Conservation (phyloP, 2,329 filamentous ascomycete species). For the Cladorrhinum sp. region DNA sequence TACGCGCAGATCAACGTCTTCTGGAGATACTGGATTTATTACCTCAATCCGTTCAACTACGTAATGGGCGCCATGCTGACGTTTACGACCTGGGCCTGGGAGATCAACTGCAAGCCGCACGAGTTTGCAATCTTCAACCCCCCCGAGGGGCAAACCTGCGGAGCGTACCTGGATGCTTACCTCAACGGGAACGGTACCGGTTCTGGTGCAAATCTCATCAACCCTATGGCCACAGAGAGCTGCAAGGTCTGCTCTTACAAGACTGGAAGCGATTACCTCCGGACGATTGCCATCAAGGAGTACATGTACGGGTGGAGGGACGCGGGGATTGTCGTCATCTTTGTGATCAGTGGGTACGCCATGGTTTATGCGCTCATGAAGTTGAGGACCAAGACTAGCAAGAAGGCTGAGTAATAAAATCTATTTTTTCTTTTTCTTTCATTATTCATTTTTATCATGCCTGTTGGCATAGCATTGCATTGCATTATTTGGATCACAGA, state of each 20-base stretch:
- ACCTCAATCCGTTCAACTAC: conserved; percentile 60
- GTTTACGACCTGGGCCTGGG: conserved; percentile 47
- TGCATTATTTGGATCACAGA: too few species aligned
- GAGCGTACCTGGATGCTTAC: conserved; percentile 54
- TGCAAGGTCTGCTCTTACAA: conserved; percentile 63
- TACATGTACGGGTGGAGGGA: conserved; percentile 67
- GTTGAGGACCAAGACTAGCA: conserved; percentile 46
- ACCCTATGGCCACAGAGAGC: conserved; percentile 52
- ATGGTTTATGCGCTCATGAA: conserved; percentile 48
- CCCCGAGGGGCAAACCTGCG: conserved; percentile 51
- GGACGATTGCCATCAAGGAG: conserved; percentile 55
- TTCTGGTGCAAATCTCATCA: conserved; percentile 50
- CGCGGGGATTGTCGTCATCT: conserved; percentile 56
- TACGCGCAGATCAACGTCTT: conserved; percentile 61
- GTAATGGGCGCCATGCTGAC: conserved; percentile 55
- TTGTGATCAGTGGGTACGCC: conserved; percentile 52
- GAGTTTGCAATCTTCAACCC: conserved; percentile 55
- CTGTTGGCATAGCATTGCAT: too few species aligned
- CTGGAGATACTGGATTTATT: conserved; percentile 67
- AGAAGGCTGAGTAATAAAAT: conserved; percentile 40
- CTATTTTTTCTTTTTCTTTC: not conserved
- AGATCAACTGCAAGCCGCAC: conserved; percentile 43
- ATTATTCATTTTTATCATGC: too few species aligned
- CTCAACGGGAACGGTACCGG: conserved; percentile 45
- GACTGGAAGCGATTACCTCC: conserved; percentile 57